phyloP scores from a whole-genome alignment of 257 asterid genomes.

The Fraxinus cuspidata region DNA sequence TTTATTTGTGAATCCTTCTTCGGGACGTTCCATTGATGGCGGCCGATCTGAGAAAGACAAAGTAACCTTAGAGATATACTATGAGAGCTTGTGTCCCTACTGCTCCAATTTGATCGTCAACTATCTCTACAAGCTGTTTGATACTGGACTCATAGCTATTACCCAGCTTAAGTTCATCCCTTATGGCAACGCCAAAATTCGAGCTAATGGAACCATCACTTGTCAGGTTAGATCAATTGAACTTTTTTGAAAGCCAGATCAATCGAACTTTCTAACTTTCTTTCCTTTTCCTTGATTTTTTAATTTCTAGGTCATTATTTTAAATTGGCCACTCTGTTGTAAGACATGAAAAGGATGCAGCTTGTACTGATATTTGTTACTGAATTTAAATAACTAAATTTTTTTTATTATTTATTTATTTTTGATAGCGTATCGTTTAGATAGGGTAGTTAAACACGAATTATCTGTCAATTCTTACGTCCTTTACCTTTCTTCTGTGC shows the following conservation, averaged over 20 bases:
- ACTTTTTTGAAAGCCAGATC: not conserved
- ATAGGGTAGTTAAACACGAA: too few relatives aligned
- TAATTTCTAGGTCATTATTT: not conserved
- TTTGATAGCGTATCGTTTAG: too few relatives aligned
- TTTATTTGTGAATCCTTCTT: not conserved
- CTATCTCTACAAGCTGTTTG: conserved; percentile 37
- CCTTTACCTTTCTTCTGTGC: too few relatives aligned
- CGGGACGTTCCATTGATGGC: not conserved
- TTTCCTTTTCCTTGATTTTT: not conserved
- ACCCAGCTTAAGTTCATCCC: conserved; percentile 46
- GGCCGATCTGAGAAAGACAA: conserved; percentile 25
- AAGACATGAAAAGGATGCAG: too few relatives aligned
- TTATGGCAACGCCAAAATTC: conserved; percentile 49
- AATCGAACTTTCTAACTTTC: too few relatives aligned
- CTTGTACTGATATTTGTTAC: too few relatives aligned
- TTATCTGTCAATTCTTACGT: too few relatives aligned
- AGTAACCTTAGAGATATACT: conserved; percentile 38
- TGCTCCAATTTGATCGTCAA: conserved; percentile 42
- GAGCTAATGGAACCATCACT: conserved; percentile 31
- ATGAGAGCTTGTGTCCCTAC: conserved; percentile 50
- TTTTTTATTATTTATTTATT: too few relatives aligned
- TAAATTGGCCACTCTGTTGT: too few relatives aligned
- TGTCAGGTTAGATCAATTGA: conserved; percentile 41
- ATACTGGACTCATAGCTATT: conserved; percentile 38
- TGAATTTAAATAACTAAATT: too few relatives aligned